Evolutionary conservation across 1,139 yeast species (phyloP), one percentile per base, ranked within the genome.

Genomic region (Tardiomyces depauwii): DNA sequence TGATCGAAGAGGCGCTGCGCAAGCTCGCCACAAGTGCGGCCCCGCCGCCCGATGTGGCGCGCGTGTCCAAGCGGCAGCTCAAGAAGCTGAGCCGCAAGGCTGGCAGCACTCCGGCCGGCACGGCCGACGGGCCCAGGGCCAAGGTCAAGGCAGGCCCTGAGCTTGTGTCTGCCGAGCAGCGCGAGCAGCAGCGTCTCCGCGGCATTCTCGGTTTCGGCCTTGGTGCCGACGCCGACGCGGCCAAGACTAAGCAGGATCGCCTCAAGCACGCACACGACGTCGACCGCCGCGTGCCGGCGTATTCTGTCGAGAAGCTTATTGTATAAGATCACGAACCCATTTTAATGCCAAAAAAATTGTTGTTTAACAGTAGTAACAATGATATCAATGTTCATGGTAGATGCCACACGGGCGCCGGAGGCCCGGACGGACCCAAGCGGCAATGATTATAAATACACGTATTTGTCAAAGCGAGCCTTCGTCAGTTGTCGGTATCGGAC

Each of bases 1-100:
- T 80, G 50, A 67, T 80, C 38, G 77, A 75, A 51, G 81, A 77
- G 57, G 71, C 74, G 1, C 53, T 72, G 45, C 53, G 70, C 33
- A 57, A 55, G 47, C 36, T 30, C 47, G 48, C 40, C 43, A 49
- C 44, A 49, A 47, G 42, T 39, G 16, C 42, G 13, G 27, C 19
- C 16, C 43, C 18, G 40, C 32, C 40, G 14, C 40, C 46, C 3
- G 36, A 42, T 42, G 41, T 41, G 41, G 44, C 18, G 11, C 12
- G 13, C 30, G 41, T 47, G 27, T 51, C 51, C 32, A 49, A 49
- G 40, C 46, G 48, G 40, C 55, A 51, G 42, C 49, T 52, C 39
- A 62, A 61, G 51, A 55, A 60, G 23, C 54, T 61, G 47, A 49
- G 55, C 39, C 53, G 55, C 43, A 58, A 58, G 47, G 51, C 44